These are phyloP conservation scores for Oldenlandia corymbosa DNA, from an alignment of 257 asterid species.

Conservation along the genomic window DNA sequence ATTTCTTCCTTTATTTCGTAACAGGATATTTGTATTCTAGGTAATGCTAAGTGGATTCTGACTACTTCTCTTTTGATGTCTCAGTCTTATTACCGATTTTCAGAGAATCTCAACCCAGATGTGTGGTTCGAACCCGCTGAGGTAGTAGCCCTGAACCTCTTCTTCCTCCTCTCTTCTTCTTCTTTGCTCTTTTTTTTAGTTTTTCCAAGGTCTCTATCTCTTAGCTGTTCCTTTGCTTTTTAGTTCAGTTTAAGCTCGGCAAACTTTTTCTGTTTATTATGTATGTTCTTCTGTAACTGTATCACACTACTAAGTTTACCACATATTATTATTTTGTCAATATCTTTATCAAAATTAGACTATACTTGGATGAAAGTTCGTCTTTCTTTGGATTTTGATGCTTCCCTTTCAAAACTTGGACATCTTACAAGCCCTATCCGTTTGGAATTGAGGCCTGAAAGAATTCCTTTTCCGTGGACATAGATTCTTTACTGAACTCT, in stretches of 20 bases:
- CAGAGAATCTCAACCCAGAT: slow-evolving; percentile 76
- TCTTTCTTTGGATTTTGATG: background rate
- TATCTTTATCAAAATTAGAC: background rate
- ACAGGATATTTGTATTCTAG: slow-evolving; percentile 1
- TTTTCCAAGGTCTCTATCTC: background rate
- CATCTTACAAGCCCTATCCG: background rate
- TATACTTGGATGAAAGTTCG: too few relatives aligned
- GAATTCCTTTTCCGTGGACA: background rate
- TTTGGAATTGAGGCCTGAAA: background rate
- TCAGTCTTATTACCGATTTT: slow-evolving; percentile 81
- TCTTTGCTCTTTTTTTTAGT: slow-evolving; percentile 1
- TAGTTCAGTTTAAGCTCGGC: background rate
- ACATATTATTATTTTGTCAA: background rate
- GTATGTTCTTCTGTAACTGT: slow-evolving; percentile 7
- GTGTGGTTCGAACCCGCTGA: slow-evolving; percentile 96
- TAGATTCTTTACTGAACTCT: background rate
- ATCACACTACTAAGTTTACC: background rate
- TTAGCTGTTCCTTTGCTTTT: background rate
- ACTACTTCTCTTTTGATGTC: slow-evolving; percentile 18
- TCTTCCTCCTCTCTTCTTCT: too few relatives aligned
- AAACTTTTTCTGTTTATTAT: background rate
- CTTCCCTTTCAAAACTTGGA: background rate
- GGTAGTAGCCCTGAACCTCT: slow-evolving; percentile 41
- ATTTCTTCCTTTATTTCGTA: slow-evolving; percentile 2
- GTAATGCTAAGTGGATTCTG: background rate